phyloP scores from a whole-genome alignment of 2,329 filamentous ascomycete species.

The Alternaria longipes region DNA sequence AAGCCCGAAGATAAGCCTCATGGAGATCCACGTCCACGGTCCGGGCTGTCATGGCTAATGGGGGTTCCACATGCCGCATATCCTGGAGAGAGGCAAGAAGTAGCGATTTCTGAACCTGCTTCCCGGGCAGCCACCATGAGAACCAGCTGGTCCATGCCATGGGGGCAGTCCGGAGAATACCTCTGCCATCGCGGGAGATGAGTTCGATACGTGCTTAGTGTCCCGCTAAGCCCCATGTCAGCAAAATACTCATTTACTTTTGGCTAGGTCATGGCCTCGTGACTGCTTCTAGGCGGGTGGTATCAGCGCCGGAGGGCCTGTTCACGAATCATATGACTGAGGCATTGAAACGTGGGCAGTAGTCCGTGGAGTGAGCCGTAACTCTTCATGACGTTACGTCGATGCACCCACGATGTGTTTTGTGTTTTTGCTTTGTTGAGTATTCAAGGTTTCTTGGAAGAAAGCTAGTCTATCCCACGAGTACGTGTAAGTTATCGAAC shows the following conservation, averaged over 20 bases:
- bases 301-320: conserved; percentile 2
- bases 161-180: conserved; percentile 11
- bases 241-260: conserved; percentile 4
- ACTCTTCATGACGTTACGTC: neutral
- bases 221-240: conserved; percentile 1
- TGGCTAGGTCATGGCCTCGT: conserved; percentile 3
- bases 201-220: conserved; percentile 7
- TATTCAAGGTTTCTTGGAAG: neutral
- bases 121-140: conserved; percentile 4
- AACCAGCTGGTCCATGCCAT: conserved; percentile 6
- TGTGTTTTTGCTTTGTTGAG: conserved; percentile 3
- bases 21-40: conserved; percentile 6
- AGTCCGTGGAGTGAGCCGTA: conserved; percentile 2
- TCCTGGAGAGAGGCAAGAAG: neutral
- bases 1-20: conserved; percentile 13
- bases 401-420: neutral
- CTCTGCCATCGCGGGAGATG: neutral
- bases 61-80: conserved; percentile 7
- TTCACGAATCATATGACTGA: conserved; percentile 5
- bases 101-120: neutral
- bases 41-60: neutral
- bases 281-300: neutral
- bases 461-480: conserved; percentile 1
- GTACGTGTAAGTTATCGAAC: conserved; percentile 2
- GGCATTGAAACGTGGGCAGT: conserved; percentile 1